phyloP scores from a whole-genome alignment of 352 stramenopile species.

The Blastocystis sp. region DNA sequence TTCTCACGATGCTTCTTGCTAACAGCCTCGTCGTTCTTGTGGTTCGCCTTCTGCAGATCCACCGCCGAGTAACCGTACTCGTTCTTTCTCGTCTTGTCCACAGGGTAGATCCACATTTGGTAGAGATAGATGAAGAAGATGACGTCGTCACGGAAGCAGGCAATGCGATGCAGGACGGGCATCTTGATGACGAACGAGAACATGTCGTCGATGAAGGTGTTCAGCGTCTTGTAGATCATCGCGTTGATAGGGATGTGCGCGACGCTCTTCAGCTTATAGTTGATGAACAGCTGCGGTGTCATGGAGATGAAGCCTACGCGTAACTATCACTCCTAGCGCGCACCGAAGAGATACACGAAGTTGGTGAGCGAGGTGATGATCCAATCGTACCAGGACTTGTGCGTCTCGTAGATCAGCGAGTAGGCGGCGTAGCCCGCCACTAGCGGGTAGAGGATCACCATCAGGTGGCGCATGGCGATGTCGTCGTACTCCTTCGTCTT shows the following conservation, averaged over 20 bases:
- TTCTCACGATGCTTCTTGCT: constrained; percentile 40
- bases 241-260: constrained; percentile 88
- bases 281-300: constrained; percentile 95
- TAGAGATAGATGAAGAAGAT: constrained; percentile 99
- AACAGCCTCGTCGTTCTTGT: constrained; percentile 14
- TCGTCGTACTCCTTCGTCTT: constrained; percentile 80
- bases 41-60: constrained; percentile 71
- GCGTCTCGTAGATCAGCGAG: constrained; percentile 85
- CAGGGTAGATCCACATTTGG: constrained; percentile 92
- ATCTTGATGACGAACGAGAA: constrained; percentile 96
- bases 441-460: constrained; percentile 77
- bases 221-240: constrained; percentile 95
- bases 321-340: neutral
- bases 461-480: constrained; percentile 76
- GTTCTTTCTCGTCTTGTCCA: constrained; percentile 85
- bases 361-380: constrained; percentile 89
- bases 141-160: constrained; percentile 96
- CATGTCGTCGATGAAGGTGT: constrained; percentile 95
- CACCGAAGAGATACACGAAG: constrained; percentile 91
- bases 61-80: constrained; percentile 85
- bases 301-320: constrained; percentile 92
- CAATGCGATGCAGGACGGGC: constrained; percentile 93
- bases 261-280: constrained; percentile 93
- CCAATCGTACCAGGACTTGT: constrained; percentile 96
- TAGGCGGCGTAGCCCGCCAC: constrained; percentile 89